Percentiles rank a stretch among this genome's conserved stretches.
Conservation (phyloP, 23 red algal genomes). For the Gracilaria domingensis region DNA sequence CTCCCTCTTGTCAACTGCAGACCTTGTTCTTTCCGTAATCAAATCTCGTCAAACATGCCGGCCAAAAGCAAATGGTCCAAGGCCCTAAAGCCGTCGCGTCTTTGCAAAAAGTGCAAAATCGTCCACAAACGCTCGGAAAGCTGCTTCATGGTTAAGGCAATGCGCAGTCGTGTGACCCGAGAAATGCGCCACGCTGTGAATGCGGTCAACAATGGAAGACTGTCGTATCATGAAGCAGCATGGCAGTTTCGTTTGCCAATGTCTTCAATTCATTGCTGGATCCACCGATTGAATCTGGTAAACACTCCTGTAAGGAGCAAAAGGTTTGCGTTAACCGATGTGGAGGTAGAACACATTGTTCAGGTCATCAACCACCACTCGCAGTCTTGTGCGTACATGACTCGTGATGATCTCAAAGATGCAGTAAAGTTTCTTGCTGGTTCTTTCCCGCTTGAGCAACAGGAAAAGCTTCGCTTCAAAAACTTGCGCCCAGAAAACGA, state of each 20-base stretch:
- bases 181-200: background rate
- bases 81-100: no score
- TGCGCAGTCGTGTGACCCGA: background rate
- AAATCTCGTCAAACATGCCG: no score
- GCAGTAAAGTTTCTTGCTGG: background rate
- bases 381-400: background rate
- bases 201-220: background rate
- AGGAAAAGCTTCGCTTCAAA: background rate
- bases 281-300: background rate
- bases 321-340: background rate
- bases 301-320: background rate
- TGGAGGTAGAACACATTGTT: background rate
- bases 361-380: background rate
- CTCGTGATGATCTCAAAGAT: slow-evolving; percentile 12
- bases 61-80: no score
- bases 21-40: no score
- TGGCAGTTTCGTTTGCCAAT: background rate
- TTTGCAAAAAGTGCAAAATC: no score
- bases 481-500: background rate
- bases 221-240: background rate
- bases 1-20: no score
- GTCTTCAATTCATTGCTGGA: background rate
- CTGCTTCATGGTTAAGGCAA: background rate
- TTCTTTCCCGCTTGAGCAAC: background rate
- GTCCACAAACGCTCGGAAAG: no score